Percentiles rank a stretch among this genome's conserved stretches.
phyloP scores from a whole-genome alignment of 139 green algal genomes.

The Picochlorum sp. region DNA sequence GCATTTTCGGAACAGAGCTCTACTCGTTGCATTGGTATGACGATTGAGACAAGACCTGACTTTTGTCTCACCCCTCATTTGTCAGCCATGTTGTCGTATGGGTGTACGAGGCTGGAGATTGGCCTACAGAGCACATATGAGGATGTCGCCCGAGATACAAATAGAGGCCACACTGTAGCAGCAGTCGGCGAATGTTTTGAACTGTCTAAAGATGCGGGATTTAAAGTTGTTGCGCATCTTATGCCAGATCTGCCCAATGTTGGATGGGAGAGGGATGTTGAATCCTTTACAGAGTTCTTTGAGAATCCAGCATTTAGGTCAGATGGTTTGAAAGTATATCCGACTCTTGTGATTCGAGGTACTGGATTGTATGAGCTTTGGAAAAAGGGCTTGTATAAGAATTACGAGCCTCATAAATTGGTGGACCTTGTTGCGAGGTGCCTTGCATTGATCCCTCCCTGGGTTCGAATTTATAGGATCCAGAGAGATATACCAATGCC shows the following conservation, averaged over 20 bases:
- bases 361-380: constrained; percentile 98
- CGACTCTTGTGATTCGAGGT: constrained; percentile 66
- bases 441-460: constrained; percentile 85
- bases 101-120: constrained; percentile 87
- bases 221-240: constrained; percentile 96
- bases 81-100: constrained; percentile 80
- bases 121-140: constrained; percentile 90
- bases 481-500: constrained; percentile 98
- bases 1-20: constrained; percentile 61
- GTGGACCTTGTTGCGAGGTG: constrained; percentile 89
- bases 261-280: constrained; percentile 93
- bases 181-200: constrained; percentile 89
- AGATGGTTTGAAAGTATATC: constrained; percentile 91
- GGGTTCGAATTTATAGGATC: constrained; percentile 90
- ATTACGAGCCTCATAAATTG: constrained; percentile 79
- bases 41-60: constrained; percentile 94
- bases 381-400: constrained; percentile 88
- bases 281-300: constrained; percentile 96
- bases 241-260: constrained; percentile 98
- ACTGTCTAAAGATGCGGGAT: constrained; percentile 87
- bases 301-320: constrained; percentile 87
- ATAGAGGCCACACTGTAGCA: constrained; percentile 82
- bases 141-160: constrained; percentile 95
- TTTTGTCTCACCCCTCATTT: constrained; percentile 76
- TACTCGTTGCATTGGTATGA: constrained; percentile 92